Base-by-base conservation (phyloP, 345 rosid genomes). In the Rhodamnia rubescens region DNA sequence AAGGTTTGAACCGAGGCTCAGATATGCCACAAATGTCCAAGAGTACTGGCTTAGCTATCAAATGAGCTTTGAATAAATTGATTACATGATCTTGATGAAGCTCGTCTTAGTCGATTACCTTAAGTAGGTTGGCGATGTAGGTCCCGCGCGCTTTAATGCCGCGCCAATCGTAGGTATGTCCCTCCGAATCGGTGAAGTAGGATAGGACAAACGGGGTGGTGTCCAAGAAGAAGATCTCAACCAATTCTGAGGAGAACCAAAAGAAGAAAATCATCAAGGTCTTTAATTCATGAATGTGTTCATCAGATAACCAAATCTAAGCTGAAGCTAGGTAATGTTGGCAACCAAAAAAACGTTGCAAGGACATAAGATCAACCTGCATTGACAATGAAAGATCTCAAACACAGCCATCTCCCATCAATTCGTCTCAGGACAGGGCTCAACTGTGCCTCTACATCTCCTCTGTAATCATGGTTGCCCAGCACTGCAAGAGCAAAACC, bases 381-480 rank as follows among this genome's bases (percentile, higher is more conserved):
- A 14, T 95, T 87, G 55, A 95, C 92, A 3, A 93, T 74, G 83
- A 93, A 95, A 14, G 97, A 94, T 84, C 97, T 92, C 44, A 89
- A 89, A 89, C 98, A 95, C 53, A 90, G 88, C 98, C 98, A 96
- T 88, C 98, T 91, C 87, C 90, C 88, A 42, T 96, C 98, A 8
- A 87, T 88, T 81, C 84, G 87, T 64, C 92, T 86, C 40, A 96
- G 92, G 83, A 86, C 87, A 82, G 89, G 84, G 89, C 96, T 93
- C 24, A 95, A 75, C 85, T 96, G 98, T 32, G 95, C 98, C 86
- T 88, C 88, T 15, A 88, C 91, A 55, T 96, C 88, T 16, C 98
- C 98, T 85, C 98, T 92, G 64, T 96, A 96, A 53, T 95, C 98
- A 74, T 96, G 98, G 91, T 88, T 94, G 27, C 95, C 95, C 82